Conservation (phyloP, 2,329 filamentous ascomycete genomes). For the Westerdykella aurantiaca region DNA sequence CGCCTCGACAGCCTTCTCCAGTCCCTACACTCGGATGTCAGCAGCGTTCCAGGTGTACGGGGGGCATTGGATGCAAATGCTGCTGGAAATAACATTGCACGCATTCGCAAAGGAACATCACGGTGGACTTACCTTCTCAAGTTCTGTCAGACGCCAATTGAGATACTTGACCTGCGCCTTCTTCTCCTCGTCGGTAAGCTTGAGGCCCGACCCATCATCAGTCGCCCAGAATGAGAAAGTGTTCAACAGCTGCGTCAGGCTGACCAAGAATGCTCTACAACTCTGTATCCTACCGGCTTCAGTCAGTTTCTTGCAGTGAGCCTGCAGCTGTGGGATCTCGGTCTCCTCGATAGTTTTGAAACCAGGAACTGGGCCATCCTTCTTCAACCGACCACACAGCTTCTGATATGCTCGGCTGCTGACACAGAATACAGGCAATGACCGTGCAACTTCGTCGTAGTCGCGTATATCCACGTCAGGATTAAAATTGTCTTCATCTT, state of each 20-base stretch:
- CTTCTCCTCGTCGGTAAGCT: constrained; percentile 39
- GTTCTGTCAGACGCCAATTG: constrained; percentile 34
- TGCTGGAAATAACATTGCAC: too few relatives aligned
- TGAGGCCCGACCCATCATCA: constrained; percentile 38
- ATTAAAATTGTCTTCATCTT: constrained; percentile 52
- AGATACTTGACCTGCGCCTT: constrained; percentile 38
- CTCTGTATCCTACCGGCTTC: constrained; percentile 43
- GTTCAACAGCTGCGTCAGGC: constrained; percentile 47
- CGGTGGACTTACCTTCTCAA: constrained; percentile 33
- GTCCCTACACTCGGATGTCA: constrained; percentile 10
- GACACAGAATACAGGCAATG: constrained; percentile 60
- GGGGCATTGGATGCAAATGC: too few relatives aligned
- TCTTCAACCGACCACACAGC: constrained; percentile 49
- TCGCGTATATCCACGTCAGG: constrained; percentile 51
- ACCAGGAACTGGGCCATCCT: constrained; percentile 49
- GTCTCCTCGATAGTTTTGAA: constrained; percentile 52
- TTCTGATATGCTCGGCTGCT: constrained; percentile 59
- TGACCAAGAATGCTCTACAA: constrained; percentile 49
- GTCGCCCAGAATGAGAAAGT: constrained; percentile 50
- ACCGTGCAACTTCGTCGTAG: constrained; percentile 52
- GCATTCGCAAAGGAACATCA: background rate
- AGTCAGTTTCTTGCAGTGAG: constrained; percentile 55
- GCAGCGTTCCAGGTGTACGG: background rate
- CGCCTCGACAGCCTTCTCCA: constrained; percentile 39
- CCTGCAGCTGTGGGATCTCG: constrained; percentile 54